Percentiles rank a stretch among this genome's conserved stretches.
phyloP scores from a whole-genome alignment of 1,139 yeast genomes.

The Sugiyamaella paludigena region DNA sequence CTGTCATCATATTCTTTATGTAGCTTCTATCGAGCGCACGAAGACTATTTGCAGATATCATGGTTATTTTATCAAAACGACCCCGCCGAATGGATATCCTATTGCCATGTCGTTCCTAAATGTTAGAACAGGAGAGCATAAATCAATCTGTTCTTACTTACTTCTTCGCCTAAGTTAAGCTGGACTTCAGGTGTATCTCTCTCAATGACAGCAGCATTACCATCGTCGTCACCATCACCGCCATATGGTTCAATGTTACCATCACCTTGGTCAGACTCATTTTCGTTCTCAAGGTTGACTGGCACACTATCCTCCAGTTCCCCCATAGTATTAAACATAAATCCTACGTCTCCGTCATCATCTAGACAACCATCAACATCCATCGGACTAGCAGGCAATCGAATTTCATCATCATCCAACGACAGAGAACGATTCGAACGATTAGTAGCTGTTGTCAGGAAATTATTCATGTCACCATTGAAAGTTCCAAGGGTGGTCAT shows the following conservation, averaged over 20 bases:
- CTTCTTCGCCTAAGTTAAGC: too few species aligned
- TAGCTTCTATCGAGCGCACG: too few species aligned
- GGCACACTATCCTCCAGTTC: conserved; percentile 4
- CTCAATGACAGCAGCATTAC: too few species aligned
- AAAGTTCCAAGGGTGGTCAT: not conserved
- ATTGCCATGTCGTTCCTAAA: too few species aligned
- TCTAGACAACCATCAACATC: conserved; percentile 4
- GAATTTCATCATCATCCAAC: not conserved
- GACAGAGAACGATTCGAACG: not conserved
- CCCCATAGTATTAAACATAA: conserved; percentile 9
- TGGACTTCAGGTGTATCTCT: too few species aligned
- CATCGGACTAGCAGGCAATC: not conserved
- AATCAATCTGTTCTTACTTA: too few species aligned
- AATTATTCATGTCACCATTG: not conserved
- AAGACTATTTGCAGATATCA: too few species aligned
- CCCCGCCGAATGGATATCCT: too few species aligned
- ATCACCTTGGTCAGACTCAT: not conserved
- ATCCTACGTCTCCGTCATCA: conserved; percentile 7
- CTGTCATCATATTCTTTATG: too few species aligned
- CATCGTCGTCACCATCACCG: not conserved
- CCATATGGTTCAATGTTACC: not conserved
- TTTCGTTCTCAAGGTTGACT: not conserved
- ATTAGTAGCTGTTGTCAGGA: too few species aligned
- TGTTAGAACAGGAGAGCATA: too few species aligned
- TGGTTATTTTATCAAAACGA: too few species aligned